Evolutionary conservation across 139 green algal genomes (phyloP).

Genomic region (Desmodesmus armatus): DNA sequence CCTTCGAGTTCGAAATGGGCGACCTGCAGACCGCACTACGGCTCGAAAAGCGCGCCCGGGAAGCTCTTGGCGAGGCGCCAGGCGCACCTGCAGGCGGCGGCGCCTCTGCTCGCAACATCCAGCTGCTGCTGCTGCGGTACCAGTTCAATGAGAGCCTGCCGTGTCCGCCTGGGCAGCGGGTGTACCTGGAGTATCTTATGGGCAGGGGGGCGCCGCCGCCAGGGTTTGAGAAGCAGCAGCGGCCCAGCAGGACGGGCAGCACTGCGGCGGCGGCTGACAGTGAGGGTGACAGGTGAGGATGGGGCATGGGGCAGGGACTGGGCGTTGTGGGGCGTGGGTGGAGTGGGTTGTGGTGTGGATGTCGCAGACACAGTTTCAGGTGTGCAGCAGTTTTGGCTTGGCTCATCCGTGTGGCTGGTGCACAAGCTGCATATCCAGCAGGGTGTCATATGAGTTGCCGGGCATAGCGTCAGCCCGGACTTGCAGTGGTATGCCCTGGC

Average conservation of each 20-base stretch:
- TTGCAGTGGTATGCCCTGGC: too few relatives aligned
- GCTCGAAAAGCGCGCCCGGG: slow-evolving; percentile 35
- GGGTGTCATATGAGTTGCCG: too few relatives aligned
- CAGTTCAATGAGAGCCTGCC: slow-evolving; percentile 57
- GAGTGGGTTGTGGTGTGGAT: too few relatives aligned
- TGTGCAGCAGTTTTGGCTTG: too few relatives aligned
- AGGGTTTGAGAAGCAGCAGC: slow-evolving; percentile 34
- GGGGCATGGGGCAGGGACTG: slow-evolving; percentile 1
- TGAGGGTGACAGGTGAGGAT: too few relatives aligned
- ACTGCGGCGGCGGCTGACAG: background rate
- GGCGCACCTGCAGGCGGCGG: background rate
- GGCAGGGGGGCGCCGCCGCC: slow-evolving; percentile 41
- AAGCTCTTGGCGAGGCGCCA: slow-evolving; percentile 28
- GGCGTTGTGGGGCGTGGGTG: background rate
- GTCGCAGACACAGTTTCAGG: too few relatives aligned
- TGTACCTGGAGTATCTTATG: slow-evolving; percentile 60
- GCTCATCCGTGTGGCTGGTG: too few relatives aligned
- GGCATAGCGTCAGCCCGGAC: too few relatives aligned
- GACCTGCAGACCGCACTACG: slow-evolving; percentile 48
- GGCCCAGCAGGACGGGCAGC: background rate
- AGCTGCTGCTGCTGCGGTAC: slow-evolving; percentile 66
- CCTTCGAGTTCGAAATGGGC: slow-evolving; percentile 66
- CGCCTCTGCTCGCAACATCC: slow-evolving; percentile 10
- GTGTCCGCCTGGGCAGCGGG: slow-evolving; percentile 37
- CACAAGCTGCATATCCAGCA: too few relatives aligned